Base-by-base conservation (phyloP, 805 yeast species). In the Pichia rugopelliculosa region DNA sequence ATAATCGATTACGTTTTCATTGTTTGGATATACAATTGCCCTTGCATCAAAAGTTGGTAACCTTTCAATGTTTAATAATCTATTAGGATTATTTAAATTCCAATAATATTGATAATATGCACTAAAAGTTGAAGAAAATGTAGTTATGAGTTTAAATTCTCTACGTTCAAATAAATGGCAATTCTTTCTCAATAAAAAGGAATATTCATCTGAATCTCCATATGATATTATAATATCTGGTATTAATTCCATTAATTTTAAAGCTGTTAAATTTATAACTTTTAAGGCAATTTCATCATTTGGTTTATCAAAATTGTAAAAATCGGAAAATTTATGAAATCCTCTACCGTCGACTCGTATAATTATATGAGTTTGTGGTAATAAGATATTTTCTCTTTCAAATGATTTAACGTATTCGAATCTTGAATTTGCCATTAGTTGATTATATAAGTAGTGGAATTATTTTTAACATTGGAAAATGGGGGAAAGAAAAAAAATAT, bases 161-260 rank as follows among this genome's bases (percentile, higher is more conserved):
- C 99, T 68, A 57, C 98, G 71, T 54, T 90, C 96, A 59, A 84
- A 91, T 50, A 91, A 62, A 1, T 67, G 67, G n/a, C 93, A 80
- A 27, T 71, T 71, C 39, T 74, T 76, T 30, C 80, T 69, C 45
- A 93, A 66, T 6, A 91, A 75, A 63, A 91, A 91, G 13, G 91
- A 83, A 61, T 85, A 93, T 67, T 93, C 99, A 64, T 93, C 99
- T 36, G 95, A 84, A 58, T 93, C 98, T 0, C 99, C 99, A 61
- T 84, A 93, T 0, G 96, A 96, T 62, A 90, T 53, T 10, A 82
- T 58, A 0, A 87, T 74, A 53, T 93, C 98, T 9, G 84, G 77
- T 37, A 87, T 77, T 36, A 75, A 72, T 27, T 73, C 64, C 70
- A 86, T 75, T 11, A 89, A 74, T 42, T 76, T 74, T 50, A 62